Conservation (phyloP, 1,284 basidiomycete species). For the Cystodermella granulosa region DNA sequence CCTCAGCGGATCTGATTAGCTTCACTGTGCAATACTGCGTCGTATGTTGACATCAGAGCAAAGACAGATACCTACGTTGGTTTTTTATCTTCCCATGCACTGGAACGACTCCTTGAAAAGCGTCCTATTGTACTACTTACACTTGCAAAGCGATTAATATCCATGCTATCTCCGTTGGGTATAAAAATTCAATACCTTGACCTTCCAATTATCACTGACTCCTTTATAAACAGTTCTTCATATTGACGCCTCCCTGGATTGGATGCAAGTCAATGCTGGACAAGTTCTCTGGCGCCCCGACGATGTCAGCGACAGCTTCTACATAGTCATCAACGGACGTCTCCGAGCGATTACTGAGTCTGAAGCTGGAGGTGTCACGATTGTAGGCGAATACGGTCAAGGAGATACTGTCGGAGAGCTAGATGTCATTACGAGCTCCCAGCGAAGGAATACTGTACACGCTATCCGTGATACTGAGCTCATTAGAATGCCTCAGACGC, state of each 20-base stretch:
- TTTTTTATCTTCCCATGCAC: slow-evolving; percentile 81
- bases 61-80: slow-evolving; percentile 98
- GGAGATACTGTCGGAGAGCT: slow-evolving; percentile 84
- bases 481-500: slow-evolving; percentile 93
- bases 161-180: slow-evolving; percentile 88
- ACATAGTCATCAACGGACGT: slow-evolving; percentile 97
- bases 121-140: slow-evolving; percentile 93
- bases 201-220: slow-evolving; percentile 1
- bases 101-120: slow-evolving; percentile 88
- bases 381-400: slow-evolving; percentile 92
- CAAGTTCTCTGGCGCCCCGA: slow-evolving; percentile 90
- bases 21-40: slow-evolving; percentile 85
- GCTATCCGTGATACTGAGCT: slow-evolving; percentile 97
- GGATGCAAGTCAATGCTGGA: slow-evolving; percentile 95
- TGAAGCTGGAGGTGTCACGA: slow-evolving; percentile 69
- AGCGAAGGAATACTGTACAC: slow-evolving; percentile 85
- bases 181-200: slow-evolving; percentile 14
- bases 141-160: slow-evolving; percentile 92
- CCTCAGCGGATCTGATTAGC: slow-evolving; percentile 42
- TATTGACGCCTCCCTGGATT: slow-evolving; percentile 95
- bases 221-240: slow-evolving; percentile 67
- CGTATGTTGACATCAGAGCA: slow-evolving; percentile 93
- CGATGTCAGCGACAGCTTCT: slow-evolving; percentile 90
- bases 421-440: slow-evolving; percentile 95
- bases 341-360: slow-evolving; percentile 76